Evolutionary conservation across 2,329 filamentous ascomycete genomes (phyloP), one percentile per base, ranked within the genome.

Genomic region (Podosphaera xanthii): DNA sequence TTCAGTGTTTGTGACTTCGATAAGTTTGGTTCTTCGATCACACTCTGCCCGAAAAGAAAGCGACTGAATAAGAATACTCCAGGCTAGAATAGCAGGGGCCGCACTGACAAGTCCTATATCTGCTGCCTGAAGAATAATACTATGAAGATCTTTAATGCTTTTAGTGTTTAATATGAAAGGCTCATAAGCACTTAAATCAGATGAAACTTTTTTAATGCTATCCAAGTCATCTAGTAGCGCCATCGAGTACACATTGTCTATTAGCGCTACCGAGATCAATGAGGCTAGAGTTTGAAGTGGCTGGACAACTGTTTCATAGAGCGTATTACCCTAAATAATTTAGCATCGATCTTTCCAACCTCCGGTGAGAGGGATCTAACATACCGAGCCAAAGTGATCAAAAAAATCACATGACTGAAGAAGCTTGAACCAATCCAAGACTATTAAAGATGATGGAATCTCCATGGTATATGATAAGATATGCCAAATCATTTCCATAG

Each of bases 11-110:
- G 10, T 22, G 14, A 42, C 44, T 34, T 49, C 52, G 22, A 14
- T 38, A 7, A 55, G 9, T 44, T 1, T 36, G 10, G 30, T 34
- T n/a, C 31, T 12, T 33, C 40, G 36, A 10, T 52, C 46, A 22
- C n/a, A 38, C 81, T 75, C 73, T n/a, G 64, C 60, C 59, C 72
- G 69, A n/a, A 64, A 44, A 12, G 60, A 60, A 72, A 92, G 80
- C 34, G 78, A 76, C 65, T 85, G 79, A 8, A 90, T 74, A 34
- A 95, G 78, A 55, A 91, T 74, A 3, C 83, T 81, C 90, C 90
- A 97, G 2, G 86, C 80, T 64, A 94, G 86, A 30, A 87, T 77
- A 22, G 86, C 81, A 1, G 87, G 87, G 59, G 80, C 81, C 30
- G 86, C 85, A 42, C 80, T 79, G 44, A 75, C 73, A n/a, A 79